Evolutionary conservation across 257 asterid genomes (phyloP).

Genomic region (Plectranthus barbatus): DNA sequence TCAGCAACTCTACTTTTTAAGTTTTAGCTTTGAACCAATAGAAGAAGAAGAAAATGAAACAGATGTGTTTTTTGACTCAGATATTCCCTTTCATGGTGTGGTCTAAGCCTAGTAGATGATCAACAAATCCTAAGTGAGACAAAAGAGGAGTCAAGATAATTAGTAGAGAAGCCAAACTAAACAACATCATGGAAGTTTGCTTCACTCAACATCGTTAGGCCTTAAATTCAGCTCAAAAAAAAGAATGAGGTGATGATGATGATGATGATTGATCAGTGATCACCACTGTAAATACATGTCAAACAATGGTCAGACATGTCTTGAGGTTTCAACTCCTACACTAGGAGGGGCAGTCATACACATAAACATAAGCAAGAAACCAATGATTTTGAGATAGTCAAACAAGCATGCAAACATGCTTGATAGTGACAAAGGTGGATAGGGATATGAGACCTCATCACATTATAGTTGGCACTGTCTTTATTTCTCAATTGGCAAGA

Average conservation of each 20-base stretch:
- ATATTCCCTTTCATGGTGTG: background rate
- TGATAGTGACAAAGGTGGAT: background rate
- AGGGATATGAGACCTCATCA: background rate
- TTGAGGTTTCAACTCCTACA: background rate
- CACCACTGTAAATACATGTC: background rate
- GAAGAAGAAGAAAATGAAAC: background rate
- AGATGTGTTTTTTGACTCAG: background rate
- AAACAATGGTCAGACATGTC: background rate
- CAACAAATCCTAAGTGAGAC: background rate
- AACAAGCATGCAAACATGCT: background rate
- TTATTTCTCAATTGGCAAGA: background rate
- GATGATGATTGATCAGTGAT: background rate
- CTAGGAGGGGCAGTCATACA: background rate
- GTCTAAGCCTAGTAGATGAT: background rate
- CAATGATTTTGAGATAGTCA: background rate
- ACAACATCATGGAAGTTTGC: background rate
- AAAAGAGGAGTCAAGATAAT: background rate
- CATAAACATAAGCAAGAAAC: background rate
- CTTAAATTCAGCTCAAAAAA: background rate
- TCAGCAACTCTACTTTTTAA: too few relatives aligned
- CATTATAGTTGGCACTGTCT: background rate
- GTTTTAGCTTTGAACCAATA: background rate
- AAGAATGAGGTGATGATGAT: background rate
- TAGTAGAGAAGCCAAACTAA: background rate
- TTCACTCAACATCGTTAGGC: background rate